These are phyloP conservation scores for Rhynchospora breviuscula DNA, from an alignment of 176 grass and related monocot species.

Conservation along the genomic window DNA sequence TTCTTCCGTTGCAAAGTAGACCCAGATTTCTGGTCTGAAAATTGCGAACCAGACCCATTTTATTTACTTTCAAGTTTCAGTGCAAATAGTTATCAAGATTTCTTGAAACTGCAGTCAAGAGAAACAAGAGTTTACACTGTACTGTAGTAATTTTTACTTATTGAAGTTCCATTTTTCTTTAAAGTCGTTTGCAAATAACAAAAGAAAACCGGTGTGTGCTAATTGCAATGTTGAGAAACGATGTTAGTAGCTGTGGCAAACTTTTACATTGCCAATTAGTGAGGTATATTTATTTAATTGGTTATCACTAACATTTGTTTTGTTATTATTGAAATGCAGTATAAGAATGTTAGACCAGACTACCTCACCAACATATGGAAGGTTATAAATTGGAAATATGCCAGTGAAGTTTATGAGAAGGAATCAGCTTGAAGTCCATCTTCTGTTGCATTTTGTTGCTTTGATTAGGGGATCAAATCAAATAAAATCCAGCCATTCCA, in stretches of 20 bases:
- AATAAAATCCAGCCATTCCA: constrained; percentile 38
- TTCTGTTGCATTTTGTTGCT: not conserved
- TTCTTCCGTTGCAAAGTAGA: not conserved
- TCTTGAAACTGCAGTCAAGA: not conserved
- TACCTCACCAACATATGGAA: constrained; percentile 95
- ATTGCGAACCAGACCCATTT: too few species aligned
- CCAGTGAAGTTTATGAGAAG: constrained; percentile 60
- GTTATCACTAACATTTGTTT: not conserved
- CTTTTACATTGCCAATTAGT: not conserved
- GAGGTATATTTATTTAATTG: not conserved
- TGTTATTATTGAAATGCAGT: constrained; percentile 45
- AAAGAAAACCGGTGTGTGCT: not conserved
- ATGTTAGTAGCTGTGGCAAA: not conserved
- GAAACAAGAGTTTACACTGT: not conserved
- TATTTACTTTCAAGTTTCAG: too few species aligned
- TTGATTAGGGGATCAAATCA: constrained; percentile 2
- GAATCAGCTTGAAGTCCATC: constrained; percentile 36
- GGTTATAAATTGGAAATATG: constrained; percentile 97
- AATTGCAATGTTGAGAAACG: not conserved
- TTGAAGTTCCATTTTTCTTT: not conserved
- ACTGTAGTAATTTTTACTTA: not conserved
- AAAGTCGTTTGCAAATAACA: constrained; percentile 1
- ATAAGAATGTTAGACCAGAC: constrained; percentile 91
- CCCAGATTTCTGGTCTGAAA: too few species aligned
- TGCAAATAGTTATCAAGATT: not conserved